Base-by-base conservation (phyloP, 495 filamentous ascomycete species). In the Penicillium angulare region DNA sequence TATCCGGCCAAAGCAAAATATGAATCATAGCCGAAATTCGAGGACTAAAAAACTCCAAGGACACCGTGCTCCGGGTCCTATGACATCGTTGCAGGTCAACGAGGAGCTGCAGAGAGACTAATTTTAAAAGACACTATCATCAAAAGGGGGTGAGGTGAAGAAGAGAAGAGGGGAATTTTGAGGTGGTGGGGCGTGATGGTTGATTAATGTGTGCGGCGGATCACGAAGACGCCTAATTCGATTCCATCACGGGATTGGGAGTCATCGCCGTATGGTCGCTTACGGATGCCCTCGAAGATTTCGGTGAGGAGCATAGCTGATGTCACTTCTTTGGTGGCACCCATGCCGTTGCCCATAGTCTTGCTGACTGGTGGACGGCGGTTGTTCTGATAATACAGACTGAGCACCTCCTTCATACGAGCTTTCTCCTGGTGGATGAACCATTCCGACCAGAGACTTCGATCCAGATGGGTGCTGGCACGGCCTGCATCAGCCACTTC, bases 391-490 rank as follows among this genome's bases (percentile, higher is more conserved):
- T 79, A 83, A 52, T 86, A 84, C 29, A 75, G 65, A 12, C 74
- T 76, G 27, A 88, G 78, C 0, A 80, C 69, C 23, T 80, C 77
- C 47, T 83, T 77, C 51, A 89, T 79, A 20, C 86, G 77, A n/a
- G 75, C 64, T 49, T 80, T 81, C 57, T 89, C 86, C 55, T 89
- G 86, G 50, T 86, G 81, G 26, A 81, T 79, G 72, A 79, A 89
- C 86, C 86, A 89, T 40, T 87, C 81, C 15, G 68, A 69, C 86
- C 86, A 89, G 6, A 78, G 73, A 7, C 73, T 67, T 20, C 84
- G 77, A 42, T 81, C 78, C 5, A 86, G 68, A 7, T 64, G 60
- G 26, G 81, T 79, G 36, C 71, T 73, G 33, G 79, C 71, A 43
- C 75, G 78, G 16, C 76, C 71, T 10, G 82, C 63, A 57, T 84